Evolutionary conservation across 495 filamentous ascomycete species (phyloP), one percentile per base, ranked within the genome.

Genomic region (Xylaria flabelliformis): DNA sequence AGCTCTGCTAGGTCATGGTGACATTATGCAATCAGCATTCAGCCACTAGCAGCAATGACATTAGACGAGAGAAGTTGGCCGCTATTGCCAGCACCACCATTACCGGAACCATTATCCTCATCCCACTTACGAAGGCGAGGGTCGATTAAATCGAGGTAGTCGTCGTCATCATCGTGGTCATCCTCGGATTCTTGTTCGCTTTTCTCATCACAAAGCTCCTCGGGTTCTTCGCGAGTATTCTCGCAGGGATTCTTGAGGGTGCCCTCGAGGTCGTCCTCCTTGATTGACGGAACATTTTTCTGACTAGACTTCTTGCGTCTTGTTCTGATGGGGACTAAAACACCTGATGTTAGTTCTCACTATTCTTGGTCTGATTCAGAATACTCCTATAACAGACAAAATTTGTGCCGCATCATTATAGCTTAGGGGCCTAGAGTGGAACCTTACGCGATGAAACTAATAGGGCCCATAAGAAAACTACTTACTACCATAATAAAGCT

Each of bases 31-130:
- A 32, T 3, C 24, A 56, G 15, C 13, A 34, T 5, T 34, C 19
- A 61, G n/a, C 56, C 32, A 39, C 56, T 39, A 15, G 32, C 56
- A 39, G 56, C 32, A 21, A 61, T 61, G 34, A 61, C 32, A 61
- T 61, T 36, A 34, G 56, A 61, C 5, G 56, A 61, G 56, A 61
- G 56, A 21, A 61, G 29, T 61, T 61, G 56, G 56, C 56, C 56
- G n/a, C 56, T 17, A 10, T 39, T 6, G 39, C 32, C 8, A 39
- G 56, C 39, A 36, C 56, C 55, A 29, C 55, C 56, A 39, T 39
- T 61, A 13, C 56, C 29, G 17, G 32, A 21, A 17, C 32, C 29
- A 3, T 61, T 61, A 32, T 61, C 56, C 19, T 21, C n/a, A 4
- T 61, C 56, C 56, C 56, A 61, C 56, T 61, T 61, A 15, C 56